Conservation (phyloP, 805 yeast species). For the Metschnikowia kofuensis region DNA sequence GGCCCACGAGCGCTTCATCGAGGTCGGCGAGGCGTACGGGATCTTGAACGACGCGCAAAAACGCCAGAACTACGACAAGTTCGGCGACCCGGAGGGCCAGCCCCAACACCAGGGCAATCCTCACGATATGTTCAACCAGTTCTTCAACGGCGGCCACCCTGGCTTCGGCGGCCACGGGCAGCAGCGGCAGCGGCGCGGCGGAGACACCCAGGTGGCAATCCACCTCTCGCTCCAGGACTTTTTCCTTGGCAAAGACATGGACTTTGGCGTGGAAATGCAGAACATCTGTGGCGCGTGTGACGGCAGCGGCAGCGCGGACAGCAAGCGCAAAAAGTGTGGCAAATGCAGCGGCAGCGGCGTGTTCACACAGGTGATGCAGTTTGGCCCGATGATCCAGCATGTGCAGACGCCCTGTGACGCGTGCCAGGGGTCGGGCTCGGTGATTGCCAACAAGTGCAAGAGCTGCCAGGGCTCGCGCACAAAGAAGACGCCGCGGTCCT, state of each 20-base stretch:
- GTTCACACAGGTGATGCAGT: slow-evolving; percentile 59
- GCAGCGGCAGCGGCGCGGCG: slow-evolving; percentile 54
- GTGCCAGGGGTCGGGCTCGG: slow-evolving; percentile 77
- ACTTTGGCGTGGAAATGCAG: slow-evolving; percentile 63
- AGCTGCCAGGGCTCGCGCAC: slow-evolving; percentile 73
- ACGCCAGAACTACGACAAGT: slow-evolving; percentile 64
- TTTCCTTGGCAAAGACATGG: slow-evolving; percentile 64
- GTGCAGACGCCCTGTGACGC: slow-evolving; percentile 74
- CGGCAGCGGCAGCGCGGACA: slow-evolving; percentile 86
- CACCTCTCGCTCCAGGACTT: slow-evolving; percentile 61
- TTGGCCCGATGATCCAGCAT: slow-evolving; percentile 89
- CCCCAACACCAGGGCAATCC: slow-evolving; percentile 26
- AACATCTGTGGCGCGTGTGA: slow-evolving; percentile 73
- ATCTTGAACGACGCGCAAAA: slow-evolving; percentile 72
- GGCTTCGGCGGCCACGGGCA: slow-evolving; percentile 37
- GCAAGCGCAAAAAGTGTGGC: slow-evolving; percentile 59
- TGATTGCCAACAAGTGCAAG: slow-evolving; percentile 61
- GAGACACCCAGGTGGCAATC: slow-evolving; percentile 55
- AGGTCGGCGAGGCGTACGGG: slow-evolving; percentile 91
- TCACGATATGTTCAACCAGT: slow-evolving; percentile 61
- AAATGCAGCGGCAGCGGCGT: slow-evolving; percentile 78
- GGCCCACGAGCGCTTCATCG: slow-evolving; percentile 84
- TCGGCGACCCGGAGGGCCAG: slow-evolving; percentile 65
- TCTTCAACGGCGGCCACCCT: slow-evolving; percentile 27
- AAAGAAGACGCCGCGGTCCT: slow-evolving; percentile 50